Conservation (phyloP, 2,329 filamentous ascomycete species). For the Colletotrichum ledebouriae region DNA sequence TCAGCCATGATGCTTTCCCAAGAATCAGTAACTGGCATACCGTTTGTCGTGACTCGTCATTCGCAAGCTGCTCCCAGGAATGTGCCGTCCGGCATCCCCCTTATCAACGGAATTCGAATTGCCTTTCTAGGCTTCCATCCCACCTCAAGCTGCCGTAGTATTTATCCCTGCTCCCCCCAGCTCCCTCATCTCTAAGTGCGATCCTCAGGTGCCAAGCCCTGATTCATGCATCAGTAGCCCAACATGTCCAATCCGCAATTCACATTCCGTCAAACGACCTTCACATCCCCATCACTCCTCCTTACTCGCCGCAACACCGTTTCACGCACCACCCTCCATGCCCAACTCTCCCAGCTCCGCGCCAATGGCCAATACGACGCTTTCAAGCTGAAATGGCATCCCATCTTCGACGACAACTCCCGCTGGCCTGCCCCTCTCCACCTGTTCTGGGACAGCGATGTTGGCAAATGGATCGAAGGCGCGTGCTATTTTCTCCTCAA, state of each 20-base stretch:
- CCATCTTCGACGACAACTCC: constrained; percentile 63
- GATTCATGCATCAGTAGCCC: neutral
- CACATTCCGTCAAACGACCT: constrained; percentile 53
- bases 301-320: constrained; percentile 51
- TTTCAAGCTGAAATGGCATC: constrained; percentile 70
- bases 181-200: neutral
- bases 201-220: neutral
- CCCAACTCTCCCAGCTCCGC: constrained; percentile 66
- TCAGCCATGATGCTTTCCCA: no score
- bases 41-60: no score
- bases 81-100: neutral
- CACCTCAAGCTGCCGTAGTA: neutral
- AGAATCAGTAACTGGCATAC: no score
- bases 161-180: constrained; percentile 9
- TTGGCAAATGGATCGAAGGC: constrained; percentile 74
- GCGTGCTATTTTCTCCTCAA: constrained; percentile 68
- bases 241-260: constrained; percentile 53
- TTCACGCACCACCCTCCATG: constrained; percentile 56
- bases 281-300: constrained; percentile 54
- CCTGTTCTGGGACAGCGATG: constrained; percentile 69
- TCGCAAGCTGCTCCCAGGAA: no score
- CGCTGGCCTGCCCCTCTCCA: constrained; percentile 69
- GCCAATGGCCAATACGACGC: constrained; percentile 69
- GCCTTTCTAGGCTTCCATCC: constrained; percentile 15
- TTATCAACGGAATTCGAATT: constrained; percentile 18